Percentiles rank a stretch among this genome's conserved stretches.
phyloP scores from a whole-genome alignment of 371 early-diverging fungal species.

The Smittium culicis region DNA sequence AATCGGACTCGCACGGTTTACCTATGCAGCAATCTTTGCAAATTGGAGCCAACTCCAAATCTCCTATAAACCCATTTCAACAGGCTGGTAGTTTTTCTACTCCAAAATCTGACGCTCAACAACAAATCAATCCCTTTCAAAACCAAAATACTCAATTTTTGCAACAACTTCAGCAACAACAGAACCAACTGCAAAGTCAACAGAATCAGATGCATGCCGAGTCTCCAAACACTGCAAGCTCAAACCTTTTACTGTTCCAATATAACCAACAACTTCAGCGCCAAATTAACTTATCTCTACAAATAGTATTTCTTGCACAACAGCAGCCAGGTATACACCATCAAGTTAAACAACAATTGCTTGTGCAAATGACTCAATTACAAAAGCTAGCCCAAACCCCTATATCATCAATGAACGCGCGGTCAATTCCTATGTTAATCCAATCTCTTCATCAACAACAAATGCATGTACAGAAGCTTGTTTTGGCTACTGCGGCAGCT shows the following conservation, averaged over 20 bases:
- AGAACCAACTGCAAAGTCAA: constrained; percentile 8
- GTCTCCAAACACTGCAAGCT: neutral
- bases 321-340: neutral
- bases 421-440: constrained; percentile 3
- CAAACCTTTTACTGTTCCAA: neutral
- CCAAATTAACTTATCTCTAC: constrained; percentile 1
- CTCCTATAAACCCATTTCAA: neutral
- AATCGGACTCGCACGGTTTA: neutral
- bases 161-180: constrained; percentile 14
- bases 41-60: neutral
- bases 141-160: constrained; percentile 16
- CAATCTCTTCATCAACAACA: constrained; percentile 8
- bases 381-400: constrained; percentile 4
- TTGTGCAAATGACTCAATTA: constrained; percentile 6
- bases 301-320: constrained; percentile 4
- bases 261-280: neutral
- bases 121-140: constrained; percentile 20
- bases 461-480: neutral
- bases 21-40: neutral
- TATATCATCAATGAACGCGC: neutral
- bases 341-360: constrained; percentile 4
- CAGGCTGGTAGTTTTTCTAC: no score
- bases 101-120: constrained; percentile 17
- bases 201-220: neutral
- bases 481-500: constrained; percentile 2